Percentiles rank a stretch among this genome's conserved stretches.
Evolutionary conservation across 2,329 filamentous ascomycete genomes (phyloP).

Genomic region (Xylaria sp.): DNA sequence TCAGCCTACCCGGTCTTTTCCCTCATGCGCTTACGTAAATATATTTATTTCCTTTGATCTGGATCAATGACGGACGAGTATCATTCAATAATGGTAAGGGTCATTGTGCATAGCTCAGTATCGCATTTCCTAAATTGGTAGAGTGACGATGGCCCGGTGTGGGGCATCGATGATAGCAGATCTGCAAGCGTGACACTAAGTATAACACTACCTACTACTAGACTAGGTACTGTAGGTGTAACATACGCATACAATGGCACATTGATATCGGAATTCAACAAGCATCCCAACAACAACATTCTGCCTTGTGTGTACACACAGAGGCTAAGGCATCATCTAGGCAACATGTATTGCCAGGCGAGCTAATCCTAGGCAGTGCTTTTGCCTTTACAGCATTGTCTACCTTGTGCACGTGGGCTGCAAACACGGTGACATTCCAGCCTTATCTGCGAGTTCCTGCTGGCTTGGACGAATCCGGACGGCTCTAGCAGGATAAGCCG

Average conservation of each 20-base stretch:
- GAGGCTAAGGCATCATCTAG: not conserved
- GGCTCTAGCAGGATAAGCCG: conserved; percentile 19
- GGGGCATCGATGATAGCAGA: too few relatives aligned
- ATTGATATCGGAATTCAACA: not conserved
- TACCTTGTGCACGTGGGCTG: conserved; percentile 24
- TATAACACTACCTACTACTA: too few relatives aligned
- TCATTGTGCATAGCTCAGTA: too few relatives aligned
- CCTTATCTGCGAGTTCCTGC: conserved; percentile 24
- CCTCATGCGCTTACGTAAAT: too few relatives aligned
- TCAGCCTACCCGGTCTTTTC: too few relatives aligned
- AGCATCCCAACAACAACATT: not conserved
- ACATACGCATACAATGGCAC: too few relatives aligned
- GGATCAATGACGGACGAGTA: too few relatives aligned
- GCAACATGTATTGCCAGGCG: not conserved
- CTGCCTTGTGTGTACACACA: not conserved
- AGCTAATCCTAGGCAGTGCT: not conserved
- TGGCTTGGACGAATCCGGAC: conserved; percentile 35
- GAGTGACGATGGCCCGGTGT: too few relatives aligned
- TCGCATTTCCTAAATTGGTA: too few relatives aligned
- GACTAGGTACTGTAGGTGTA: too few relatives aligned
- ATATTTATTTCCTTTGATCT: too few relatives aligned
- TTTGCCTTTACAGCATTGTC: conserved; percentile 16
- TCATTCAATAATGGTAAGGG: too few relatives aligned
- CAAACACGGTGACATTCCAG: conserved; percentile 28
- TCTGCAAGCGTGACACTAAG: not conserved